Conservation (phyloP, 1,284 basidiomycete species). For the Boletus mariae region DNA sequence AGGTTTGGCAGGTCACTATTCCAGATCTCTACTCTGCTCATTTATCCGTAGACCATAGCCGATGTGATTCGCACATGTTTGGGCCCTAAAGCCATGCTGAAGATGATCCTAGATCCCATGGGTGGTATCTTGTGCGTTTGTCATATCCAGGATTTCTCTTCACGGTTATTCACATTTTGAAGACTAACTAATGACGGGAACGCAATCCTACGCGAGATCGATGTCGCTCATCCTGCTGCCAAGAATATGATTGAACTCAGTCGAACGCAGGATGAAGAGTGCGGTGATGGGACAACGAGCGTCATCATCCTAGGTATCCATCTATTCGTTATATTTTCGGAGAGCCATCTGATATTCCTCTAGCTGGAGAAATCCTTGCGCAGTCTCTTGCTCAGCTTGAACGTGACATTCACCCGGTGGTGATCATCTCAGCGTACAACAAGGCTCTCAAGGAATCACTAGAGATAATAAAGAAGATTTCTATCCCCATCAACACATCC, state of each 20-base stretch:
- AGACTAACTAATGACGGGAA: conserved; percentile 98
- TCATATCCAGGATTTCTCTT: neutral
- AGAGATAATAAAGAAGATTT: conserved; percentile 83
- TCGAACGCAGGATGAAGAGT: conserved; percentile 97
- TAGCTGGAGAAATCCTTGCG: conserved; percentile 98
- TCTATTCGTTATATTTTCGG: neutral
- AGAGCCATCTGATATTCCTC: neutral
- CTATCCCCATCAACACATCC: conserved; percentile 84
- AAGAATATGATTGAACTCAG: conserved; percentile 99
- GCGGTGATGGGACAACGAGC: conserved; percentile 96
- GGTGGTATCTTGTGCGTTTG: conserved; percentile 84
- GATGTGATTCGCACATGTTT: conserved; percentile 99
- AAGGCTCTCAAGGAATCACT: conserved; percentile 91
- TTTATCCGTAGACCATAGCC: conserved; percentile 74
- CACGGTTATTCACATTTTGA: conserved; percentile 1
- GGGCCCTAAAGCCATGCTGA: conserved; percentile 97
- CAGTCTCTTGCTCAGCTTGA: conserved; percentile 91
- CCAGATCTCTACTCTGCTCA: neutral
- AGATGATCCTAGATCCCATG: conserved; percentile 99
- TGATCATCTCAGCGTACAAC: conserved; percentile 98
- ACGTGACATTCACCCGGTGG: conserved; percentile 96
- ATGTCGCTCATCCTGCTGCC: conserved; percentile 96
- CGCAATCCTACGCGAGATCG: conserved; percentile 95
- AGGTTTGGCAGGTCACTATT: conserved; percentile 50
- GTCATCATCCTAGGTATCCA: conserved; percentile 88